Base-by-base conservation (phyloP, 1,284 basidiomycete genomes). In the Peniophora sp. region DNA sequence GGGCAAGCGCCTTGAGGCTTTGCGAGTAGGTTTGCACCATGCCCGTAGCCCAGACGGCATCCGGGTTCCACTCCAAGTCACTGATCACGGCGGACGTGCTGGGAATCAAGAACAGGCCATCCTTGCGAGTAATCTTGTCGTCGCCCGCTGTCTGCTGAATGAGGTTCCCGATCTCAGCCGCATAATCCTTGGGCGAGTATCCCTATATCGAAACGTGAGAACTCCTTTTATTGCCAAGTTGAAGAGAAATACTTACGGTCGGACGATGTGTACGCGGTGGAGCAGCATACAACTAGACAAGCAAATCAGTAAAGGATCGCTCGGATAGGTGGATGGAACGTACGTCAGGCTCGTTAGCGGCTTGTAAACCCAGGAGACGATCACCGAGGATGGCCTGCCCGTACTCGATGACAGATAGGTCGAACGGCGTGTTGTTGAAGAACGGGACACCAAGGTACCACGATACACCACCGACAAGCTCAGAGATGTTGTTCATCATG, bases 1-100 rank as follows among this genome's bases (percentile, higher is more conserved):
- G 77, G 3, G 78, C 71, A 23, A 87, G 67, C 3, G 68, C 69
- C 2, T 66, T 63, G 2, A 86, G 63, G 25, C 68, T 65, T 49
- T 73, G 65, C 8, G 64, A 57, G 58, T 78, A 84, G 0, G 66
- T 57, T 9, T 68, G 63, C 32, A 83, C 66, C 60, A 79, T 85
- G 1, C 78, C 79, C 0, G 83, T 79, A 53, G 78, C 65, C 75
- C 78, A 81, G 1, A 78, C 69, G 46, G 75, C 66, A 50, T 79
- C 69, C 0, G 79, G 74, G 3, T 57, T 65, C 81, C 75, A 87
- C 20, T 23, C 14, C 17, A 22, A 20, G 56, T 71, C 62, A 14
- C n/a, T 20, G 17, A 27, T 69, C 23, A 60, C 56, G n/a, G 38
- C 14, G 9, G 73, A 70, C 27, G 87, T 65, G 53, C 75, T 83